A percentile compares a stretch with the other conserved stretches of the same genome.
Evolutionary conservation across 108 stramenopile species (phyloP).

Genomic region (Nitzschia palea): DNA sequence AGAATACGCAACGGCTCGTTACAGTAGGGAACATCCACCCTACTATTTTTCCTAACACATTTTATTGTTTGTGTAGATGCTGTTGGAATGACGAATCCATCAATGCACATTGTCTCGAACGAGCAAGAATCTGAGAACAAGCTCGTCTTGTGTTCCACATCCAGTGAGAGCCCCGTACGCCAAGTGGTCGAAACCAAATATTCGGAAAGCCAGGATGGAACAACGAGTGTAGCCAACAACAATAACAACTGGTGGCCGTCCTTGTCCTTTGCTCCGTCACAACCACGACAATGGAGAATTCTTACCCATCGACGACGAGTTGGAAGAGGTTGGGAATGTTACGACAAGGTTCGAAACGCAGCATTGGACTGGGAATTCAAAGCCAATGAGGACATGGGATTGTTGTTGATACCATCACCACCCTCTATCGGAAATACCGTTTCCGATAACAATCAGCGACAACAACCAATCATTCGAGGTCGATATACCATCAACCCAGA

Average conservation of each 20-base stretch:
- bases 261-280: conserved; percentile 7
- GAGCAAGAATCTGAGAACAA: neutral
- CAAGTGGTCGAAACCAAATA: too few species aligned
- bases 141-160: too few species aligned
- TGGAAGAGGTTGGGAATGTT: conserved; percentile 45
- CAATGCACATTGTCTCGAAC: conserved; percentile 15
- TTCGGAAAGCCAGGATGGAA: too few species aligned
- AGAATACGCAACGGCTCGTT: too few species aligned
- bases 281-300: conserved; percentile 35
- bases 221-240: neutral
- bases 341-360: conserved; percentile 44
- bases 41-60: too few species aligned
- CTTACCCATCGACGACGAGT: conserved; percentile 36
- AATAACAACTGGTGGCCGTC: conserved; percentile 14
- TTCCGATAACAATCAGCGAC: neutral
- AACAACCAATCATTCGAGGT: neutral
- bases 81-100: conserved; percentile 55
- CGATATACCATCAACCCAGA: neutral
- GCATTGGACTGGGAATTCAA: conserved; percentile 54
- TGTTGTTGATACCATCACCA: conserved; percentile 19
- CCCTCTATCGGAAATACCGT: too few species aligned
- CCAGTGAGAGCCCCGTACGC: too few species aligned
- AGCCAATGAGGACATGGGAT: conserved; percentile 16
- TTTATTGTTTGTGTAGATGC: neutral
- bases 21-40: too few species aligned